Conservation (phyloP, 352 stramenopile species). For the Globisporangium takayamanum region DNA sequence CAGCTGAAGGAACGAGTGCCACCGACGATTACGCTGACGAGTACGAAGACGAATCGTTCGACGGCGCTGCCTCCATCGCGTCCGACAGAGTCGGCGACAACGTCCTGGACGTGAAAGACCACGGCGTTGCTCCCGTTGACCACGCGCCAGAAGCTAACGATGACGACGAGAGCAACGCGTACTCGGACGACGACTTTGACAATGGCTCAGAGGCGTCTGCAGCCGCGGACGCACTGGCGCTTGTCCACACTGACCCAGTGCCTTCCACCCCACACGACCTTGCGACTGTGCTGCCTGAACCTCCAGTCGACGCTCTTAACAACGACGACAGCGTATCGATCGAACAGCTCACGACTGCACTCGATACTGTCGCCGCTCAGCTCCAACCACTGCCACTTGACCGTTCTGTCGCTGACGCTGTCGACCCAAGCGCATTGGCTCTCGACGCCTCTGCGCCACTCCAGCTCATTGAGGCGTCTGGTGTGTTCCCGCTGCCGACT, state of each 20-base stretch:
- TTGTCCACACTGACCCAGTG: too few relatives aligned
- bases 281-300: too few relatives aligned
- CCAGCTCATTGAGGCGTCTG: not conserved
- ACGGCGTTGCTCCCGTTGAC: not conserved
- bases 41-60: conserved; percentile 49
- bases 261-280: too few relatives aligned
- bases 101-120: not conserved
- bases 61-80: conserved; percentile 17
- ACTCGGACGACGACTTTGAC: conserved; percentile 36
- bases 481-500: conserved; percentile 4
- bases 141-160: not conserved
- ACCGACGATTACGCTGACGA: conserved; percentile 21
- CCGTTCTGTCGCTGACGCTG: not conserved
- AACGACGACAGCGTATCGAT: not conserved
- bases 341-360: conserved; percentile 7
- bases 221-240: not conserved
- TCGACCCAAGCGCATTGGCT: not conserved
- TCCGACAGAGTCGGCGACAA: conserved; percentile 2
- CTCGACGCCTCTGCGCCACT: not conserved
- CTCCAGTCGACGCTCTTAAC: not conserved
- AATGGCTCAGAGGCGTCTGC: conserved; percentile 13
- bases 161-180: conserved; percentile 15
- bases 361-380: conserved; percentile 2
- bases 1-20: conserved; percentile 6
- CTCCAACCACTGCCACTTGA: not conserved